Base-by-base conservation (phyloP, 2,329 filamentous ascomycete genomes). In the Bipolaris sorokiniana region DNA sequence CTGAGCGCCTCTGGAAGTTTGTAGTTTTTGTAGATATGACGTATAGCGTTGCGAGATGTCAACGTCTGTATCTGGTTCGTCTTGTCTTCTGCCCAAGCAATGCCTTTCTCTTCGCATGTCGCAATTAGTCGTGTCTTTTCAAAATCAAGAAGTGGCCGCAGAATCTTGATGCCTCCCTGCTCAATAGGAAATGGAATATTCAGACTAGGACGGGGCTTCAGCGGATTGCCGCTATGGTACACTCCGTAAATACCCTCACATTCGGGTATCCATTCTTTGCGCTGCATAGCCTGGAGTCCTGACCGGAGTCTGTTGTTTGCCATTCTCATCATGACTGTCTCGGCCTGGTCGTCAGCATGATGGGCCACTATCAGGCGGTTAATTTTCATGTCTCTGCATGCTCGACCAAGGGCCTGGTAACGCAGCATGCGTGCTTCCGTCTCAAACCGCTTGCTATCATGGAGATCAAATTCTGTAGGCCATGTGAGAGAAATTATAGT, bases 331-430 rank as follows among this genome's bases (percentile, higher is more conserved):
- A 98, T 77, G 3, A 96, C 83, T 0, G 93, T 97, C 78, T 99
- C 95, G 54, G 92, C 90, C 70, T 95, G 91, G 69, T 99, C 95
- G 69, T 97, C 93, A 60, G 84, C 81, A 73, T 99, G 95, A 72
- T 99, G 95, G 3, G 89, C 95, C 26, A 96, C 79, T 37, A 97
- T 83, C 1, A 98, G 74, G 18, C 85, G 84, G 4, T 76, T 77
- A 3, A 90, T 84, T 0, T 78, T 72, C 5, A 78, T 65, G 1
- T 78, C 72, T 15, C 76, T 75, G 71, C 90, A 92, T 7, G 83
- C 81, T 13, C 66, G 71, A 0, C 90, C 93, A 1, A 98, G 76
- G 0, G 82, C 79, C 59, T 86, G 88, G 75, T 93, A 98, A 13
- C 95, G 87, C 33, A 89, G 80, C 20, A 77, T 84, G 22, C 95